Conservation (phyloP, 2,329 filamentous ascomycete species). For the Arthrobotrys iridis region DNA sequence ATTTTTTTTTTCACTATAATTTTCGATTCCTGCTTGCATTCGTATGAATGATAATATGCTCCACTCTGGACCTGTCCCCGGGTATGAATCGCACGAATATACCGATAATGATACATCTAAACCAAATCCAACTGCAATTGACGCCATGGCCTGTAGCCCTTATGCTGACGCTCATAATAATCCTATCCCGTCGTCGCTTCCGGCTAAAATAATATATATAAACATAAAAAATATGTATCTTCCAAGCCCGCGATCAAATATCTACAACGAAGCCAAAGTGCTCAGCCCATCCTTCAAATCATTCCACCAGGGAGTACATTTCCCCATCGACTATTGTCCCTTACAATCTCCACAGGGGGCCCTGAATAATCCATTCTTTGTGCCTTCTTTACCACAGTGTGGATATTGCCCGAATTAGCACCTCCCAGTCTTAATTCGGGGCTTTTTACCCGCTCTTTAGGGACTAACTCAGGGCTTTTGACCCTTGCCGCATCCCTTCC, state of each 20-base stretch:
- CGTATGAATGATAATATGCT: no score
- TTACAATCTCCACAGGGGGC: conserved; percentile 46
- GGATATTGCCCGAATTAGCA: neutral
- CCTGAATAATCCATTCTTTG: neutral
- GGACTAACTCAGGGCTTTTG: conserved; percentile 8
- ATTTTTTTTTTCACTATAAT: no score
- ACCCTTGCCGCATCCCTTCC: neutral
- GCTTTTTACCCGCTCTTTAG: neutral
- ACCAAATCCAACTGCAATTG: neutral
- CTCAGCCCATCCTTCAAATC: conserved; percentile 7
- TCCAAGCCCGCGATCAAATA: conserved; percentile 11
- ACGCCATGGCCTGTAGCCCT: neutral
- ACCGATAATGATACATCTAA: neutral
- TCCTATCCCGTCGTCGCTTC: neutral
- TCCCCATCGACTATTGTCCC: conserved; percentile 45
- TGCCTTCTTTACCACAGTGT: conserved; percentile 10
- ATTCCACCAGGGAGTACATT: conserved; percentile 50
- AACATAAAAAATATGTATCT: neutral
- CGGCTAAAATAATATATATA: neutral
- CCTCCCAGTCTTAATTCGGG: conserved; percentile 7
- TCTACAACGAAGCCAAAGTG: conserved; percentile 14
- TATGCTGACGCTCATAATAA: neutral
- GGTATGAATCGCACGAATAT: neutral
- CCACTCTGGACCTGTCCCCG: neutral
- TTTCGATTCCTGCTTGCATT: no score